phyloP scores from a whole-genome alignment of 352 stramenopile species.

The Globisporangium spiculum region DNA sequence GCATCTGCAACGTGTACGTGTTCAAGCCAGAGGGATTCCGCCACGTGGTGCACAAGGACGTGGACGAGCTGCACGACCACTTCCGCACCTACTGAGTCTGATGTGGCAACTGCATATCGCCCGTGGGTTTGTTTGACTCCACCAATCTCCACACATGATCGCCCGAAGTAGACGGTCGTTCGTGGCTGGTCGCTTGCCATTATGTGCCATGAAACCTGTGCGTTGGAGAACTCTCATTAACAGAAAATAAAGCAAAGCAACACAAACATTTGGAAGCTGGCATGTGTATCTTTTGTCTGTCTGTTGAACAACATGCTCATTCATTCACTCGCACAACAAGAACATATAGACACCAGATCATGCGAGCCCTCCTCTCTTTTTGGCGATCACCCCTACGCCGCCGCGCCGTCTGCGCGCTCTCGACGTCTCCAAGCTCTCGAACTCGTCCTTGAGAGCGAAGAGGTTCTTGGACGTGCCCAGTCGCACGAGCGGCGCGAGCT shows the following conservation, averaged over 20 bases:
- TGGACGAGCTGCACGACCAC: slow-evolving; percentile 98
- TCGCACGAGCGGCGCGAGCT: slow-evolving; percentile 43
- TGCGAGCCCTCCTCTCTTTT: slow-evolving; percentile 17
- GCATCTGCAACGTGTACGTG: slow-evolving; percentile 95
- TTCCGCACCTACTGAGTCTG: slow-evolving; percentile 39
- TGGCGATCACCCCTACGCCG: slow-evolving; percentile 8
- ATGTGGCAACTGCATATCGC: background rate
- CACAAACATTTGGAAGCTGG: background rate
- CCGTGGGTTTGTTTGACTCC: background rate
- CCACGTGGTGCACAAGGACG: slow-evolving; percentile 96
- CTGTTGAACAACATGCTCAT: background rate
- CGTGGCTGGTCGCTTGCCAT: background rate
- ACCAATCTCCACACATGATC: background rate
- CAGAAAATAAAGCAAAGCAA: background rate
- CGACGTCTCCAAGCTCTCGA: slow-evolving; percentile 20
- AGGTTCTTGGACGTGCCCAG: slow-evolving; percentile 59
- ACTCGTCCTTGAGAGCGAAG: slow-evolving; percentile 27
- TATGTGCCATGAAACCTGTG: background rate
- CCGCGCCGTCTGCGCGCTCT: slow-evolving; percentile 15
- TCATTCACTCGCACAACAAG: background rate
- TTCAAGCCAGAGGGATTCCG: slow-evolving; percentile 97
- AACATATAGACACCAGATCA: background rate
- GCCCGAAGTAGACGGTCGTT: background rate
- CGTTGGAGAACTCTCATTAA: background rate
- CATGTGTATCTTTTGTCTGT: background rate